Base-by-base conservation (phyloP, 225 moss, liverwort and hornwort species). In the Marchantia polymorpha region DNA sequence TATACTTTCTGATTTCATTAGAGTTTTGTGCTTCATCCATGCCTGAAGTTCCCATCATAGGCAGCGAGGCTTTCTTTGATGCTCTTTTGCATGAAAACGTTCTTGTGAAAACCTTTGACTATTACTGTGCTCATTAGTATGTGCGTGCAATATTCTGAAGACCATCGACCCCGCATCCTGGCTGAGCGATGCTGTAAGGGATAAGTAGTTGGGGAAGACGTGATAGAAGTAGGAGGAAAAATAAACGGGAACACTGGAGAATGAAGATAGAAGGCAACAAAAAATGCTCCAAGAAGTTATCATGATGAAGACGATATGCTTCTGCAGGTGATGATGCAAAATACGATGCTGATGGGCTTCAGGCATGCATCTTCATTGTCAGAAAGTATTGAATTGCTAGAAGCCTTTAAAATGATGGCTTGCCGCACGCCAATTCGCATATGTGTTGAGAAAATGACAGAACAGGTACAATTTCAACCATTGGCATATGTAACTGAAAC, bases 321-420 rank as follows among this genome's bases (percentile, higher is more conserved):
- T 68, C 75, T 84, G 82, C 79, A 94, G 94, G 90, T 92, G 30
- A 92, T 94, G 91, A 90, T 92, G 80, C 92, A 92, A 82, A 94
- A 94, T 61, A 89, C 92, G 52, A 94, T 94, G 89, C 73, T 83
- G 11, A 90, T 90, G 92, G 92, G 90, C 39, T 92, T 94, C 47
- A 88, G 87, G 49, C 91, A 90, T 83, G 89, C 92, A 19, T 73
- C 92, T 10, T 94, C 94, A 8, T 77, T 94, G 23, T 86, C 85
- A 1, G 94, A 94, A 67, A 94, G 92, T 76, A 92, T 94, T 83
- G 92, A 92, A 74, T 81, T 94, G 54, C 78, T 94, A 47, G 94
- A 94, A 81, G 92, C 88, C 12, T 94, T 94, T 69, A 94, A 92
- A 74, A 69, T 94, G 68, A 92, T 94, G 90, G 94, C 94, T 63